Percentiles rank a stretch among this genome's conserved stretches.
phyloP scores from a whole-genome alignment of 179 eudicot species.

The Vitellaria paradoxa region DNA sequence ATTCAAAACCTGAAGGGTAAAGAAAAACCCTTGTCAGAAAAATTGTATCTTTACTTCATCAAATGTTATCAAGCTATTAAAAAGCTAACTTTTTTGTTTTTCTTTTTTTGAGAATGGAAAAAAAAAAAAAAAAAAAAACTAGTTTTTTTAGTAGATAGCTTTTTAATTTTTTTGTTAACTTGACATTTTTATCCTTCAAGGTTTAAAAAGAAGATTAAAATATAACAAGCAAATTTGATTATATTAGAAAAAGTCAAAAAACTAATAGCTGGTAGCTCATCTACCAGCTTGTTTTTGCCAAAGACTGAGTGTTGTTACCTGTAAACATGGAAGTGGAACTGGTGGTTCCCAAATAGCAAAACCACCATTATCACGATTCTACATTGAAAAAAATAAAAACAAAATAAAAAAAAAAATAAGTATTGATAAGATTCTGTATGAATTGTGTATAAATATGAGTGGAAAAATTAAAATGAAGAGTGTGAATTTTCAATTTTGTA shows the following conservation, averaged over 20 bases:
- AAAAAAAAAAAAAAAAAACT: no score
- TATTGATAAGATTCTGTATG: background rate
- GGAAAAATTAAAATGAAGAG: background rate
- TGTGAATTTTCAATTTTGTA: background rate
- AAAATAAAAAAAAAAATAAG: background rate
- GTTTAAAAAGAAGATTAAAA: no score
- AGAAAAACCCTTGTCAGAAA: background rate
- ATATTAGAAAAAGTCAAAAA: no score
- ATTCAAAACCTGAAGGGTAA: slow-evolving; percentile 20
- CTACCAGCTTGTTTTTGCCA: no score
- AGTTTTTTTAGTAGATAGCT: no score
- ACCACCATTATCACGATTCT: slow-evolving; percentile 30
- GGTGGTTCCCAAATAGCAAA: slow-evolving; percentile 34
- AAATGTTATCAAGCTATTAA: background rate
- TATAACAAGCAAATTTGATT: no score
- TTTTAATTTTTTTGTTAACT: no score
- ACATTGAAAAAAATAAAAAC: background rate
- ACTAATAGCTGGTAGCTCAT: no score
- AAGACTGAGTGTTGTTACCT: slow-evolving; percentile 16
- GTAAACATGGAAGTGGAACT: slow-evolving; percentile 25
- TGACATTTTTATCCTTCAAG: no score
- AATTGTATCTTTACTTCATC: background rate
- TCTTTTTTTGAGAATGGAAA: no score
- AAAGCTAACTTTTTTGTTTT: no score
- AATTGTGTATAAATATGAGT: no score